Conservation (phyloP, 2,329 filamentous ascomycete species). For the Aspergillus sp. region DNA sequence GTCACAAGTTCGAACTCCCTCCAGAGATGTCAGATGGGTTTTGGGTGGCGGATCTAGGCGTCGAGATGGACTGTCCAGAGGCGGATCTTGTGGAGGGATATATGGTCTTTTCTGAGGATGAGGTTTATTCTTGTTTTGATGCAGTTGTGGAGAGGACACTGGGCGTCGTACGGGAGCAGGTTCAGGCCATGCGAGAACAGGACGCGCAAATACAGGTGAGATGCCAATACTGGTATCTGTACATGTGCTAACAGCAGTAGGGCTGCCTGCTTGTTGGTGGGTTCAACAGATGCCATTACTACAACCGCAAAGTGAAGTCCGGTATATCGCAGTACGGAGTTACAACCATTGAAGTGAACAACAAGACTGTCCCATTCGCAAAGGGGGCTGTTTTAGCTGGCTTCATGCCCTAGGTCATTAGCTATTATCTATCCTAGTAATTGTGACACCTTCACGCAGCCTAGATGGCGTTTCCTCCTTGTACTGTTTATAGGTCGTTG, state of each 20-base stretch:
- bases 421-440: too few relatives aligned
- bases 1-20: background rate
- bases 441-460: too few relatives aligned
- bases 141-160: background rate
- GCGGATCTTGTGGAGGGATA: background rate
- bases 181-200: background rate
- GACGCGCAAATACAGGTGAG: background rate
- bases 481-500: too few relatives aligned
- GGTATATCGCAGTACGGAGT: background rate
- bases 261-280: background rate
- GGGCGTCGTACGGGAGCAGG: background rate
- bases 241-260: background rate
- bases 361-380: background rate
- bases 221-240: background rate
- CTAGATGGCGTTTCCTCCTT: too few relatives aligned
- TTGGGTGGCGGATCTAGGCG: background rate
- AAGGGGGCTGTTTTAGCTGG: background rate
- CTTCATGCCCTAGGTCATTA: too few relatives aligned
- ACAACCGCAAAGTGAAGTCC: background rate
- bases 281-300: background rate
- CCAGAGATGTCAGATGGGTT: background rate
- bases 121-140: background rate
- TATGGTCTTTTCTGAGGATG: background rate
- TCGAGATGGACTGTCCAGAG: background rate
- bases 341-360: background rate